Conservation (phyloP, 1,139 yeast species). For the Pichia sp. region DNA sequence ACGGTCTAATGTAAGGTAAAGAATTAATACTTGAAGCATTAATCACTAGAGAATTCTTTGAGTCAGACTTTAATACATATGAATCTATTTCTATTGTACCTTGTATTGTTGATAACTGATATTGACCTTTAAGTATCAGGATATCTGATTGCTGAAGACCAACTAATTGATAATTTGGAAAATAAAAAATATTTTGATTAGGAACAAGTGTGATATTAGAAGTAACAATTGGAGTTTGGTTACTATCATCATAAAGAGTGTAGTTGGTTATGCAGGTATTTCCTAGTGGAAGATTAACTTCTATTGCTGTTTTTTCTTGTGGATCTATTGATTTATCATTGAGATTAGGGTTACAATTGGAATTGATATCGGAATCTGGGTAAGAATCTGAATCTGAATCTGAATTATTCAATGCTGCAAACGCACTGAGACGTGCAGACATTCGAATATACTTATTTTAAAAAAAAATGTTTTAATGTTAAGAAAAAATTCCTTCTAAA, state of each 20-base stretch:
- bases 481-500: too few relatives aligned
- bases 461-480: too few relatives aligned
- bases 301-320: too few relatives aligned
- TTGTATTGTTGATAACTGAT: conserved; percentile 42
- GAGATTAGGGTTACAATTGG: too few relatives aligned
- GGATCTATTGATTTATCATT: too few relatives aligned
- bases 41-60: conserved; percentile 26
- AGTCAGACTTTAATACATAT: background rate
- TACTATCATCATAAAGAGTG: background rate
- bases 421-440: conserved; percentile 45
- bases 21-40: conserved; percentile 51
- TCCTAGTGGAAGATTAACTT: too few relatives aligned
- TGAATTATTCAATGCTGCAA: conserved; percentile 39
- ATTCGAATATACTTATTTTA: too few relatives aligned
- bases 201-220: conserved; percentile 5
- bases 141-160: conserved; percentile 44
- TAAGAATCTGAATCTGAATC: conserved; percentile 14
- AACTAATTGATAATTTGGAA: conserved; percentile 32
- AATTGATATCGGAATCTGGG: too few relatives aligned
- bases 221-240: background rate
- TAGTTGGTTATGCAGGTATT: too few relatives aligned
- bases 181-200: conserved; percentile 25
- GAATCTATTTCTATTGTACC: conserved; percentile 51
- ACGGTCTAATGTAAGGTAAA: conserved; percentile 44
- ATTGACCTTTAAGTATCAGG: conserved; percentile 56